A percentile compares a stretch with the other conserved stretches of the same genome.
Evolutionary conservation across 257 asterid genomes (phyloP).

Genomic region (Henckelia pumila): DNA sequence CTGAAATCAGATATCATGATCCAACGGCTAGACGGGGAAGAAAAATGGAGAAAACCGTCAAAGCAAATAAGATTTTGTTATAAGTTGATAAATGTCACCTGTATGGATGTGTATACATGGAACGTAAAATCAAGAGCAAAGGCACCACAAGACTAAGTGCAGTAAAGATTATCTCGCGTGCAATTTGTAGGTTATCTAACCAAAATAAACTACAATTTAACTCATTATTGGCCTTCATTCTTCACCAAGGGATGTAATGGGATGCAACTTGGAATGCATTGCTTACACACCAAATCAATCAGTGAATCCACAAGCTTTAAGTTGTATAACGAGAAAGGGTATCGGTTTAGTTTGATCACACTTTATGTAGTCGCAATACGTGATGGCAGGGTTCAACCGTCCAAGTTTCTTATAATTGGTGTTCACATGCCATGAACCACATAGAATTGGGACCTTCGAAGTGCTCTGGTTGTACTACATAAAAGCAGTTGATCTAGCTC

Average conservation of each 20-base stretch:
- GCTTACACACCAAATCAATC: background rate
- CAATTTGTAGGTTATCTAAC: no score
- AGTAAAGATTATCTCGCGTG: no score
- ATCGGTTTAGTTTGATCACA: background rate
- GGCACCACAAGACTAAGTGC: background rate
- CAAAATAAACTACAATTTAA: no score
- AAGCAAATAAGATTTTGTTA: no score
- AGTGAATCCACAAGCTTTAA: background rate
- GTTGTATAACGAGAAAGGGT: background rate
- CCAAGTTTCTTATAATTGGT: background rate
- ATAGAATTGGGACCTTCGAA: background rate
- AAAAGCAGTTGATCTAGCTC: background rate
- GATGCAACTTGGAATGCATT: background rate
- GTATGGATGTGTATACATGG: background rate
- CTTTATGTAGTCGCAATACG: background rate
- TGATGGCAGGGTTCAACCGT: background rate
- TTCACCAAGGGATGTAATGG: background rate
- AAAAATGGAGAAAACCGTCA: no score
- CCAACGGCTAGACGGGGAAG: background rate
- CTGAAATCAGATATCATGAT: background rate
- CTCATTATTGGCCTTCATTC: background rate
- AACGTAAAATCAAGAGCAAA: background rate
- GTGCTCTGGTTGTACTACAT: background rate
- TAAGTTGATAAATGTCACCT: background rate
- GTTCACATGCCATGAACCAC: background rate